Evolutionary conservation across 2,329 filamentous ascomycete genomes (phyloP), one percentile per base, ranked within the genome.

Genomic region (Plenodomus tracheiphilus): DNA sequence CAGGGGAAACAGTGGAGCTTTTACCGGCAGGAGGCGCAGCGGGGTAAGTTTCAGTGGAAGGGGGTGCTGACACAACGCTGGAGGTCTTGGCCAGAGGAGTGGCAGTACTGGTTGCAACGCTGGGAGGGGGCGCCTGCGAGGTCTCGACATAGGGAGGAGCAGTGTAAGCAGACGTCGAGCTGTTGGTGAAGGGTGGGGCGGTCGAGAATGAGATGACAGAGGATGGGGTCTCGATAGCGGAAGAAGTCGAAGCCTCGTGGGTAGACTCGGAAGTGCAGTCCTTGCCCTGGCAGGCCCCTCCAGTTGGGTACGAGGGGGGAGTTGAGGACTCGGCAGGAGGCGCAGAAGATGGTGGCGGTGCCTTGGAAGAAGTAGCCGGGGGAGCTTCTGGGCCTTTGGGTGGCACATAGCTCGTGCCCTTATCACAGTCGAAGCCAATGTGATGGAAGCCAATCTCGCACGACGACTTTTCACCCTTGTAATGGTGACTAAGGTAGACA

Each of bases 391-490:
- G 59, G 25, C 54, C 53, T 11, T 53, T 43, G 1, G 62, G 59
- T 19, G 64, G 54, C 7, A 49, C 64, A 51, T 66, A 68, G 9
- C 49, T 39, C 35, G 53, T 60, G 32, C 57, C 56, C 1, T 61
- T 56, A 46, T 73, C 76, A 76, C 90, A 95, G 77, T 91, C 83
- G 74, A 93, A 95, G 61, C 78, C 81, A 63, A 95, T 84, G 69
- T 80, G 81, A 75, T 89, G 87, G 63, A 94, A 82, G 63, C 85
- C 85, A 63, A 96, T 81, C 62, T 81, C 80, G 78, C 89, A 94
- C 62, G 74, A 75, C 41, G 79, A 74, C 66, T 81, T 79, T 54
- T 70, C 74, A 44, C 80, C 72, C 55, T 82, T 76, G 68, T 64
- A 54, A 46, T 64, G 58, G 44, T 60, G 55, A 18, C 86, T 83